Percentiles rank a stretch among this genome's conserved stretches.
These are phyloP conservation scores for Xanthoparmelia taractica DNA, from an alignment of 495 filamentous ascomycete genomes.

Conservation along the genomic window DNA sequence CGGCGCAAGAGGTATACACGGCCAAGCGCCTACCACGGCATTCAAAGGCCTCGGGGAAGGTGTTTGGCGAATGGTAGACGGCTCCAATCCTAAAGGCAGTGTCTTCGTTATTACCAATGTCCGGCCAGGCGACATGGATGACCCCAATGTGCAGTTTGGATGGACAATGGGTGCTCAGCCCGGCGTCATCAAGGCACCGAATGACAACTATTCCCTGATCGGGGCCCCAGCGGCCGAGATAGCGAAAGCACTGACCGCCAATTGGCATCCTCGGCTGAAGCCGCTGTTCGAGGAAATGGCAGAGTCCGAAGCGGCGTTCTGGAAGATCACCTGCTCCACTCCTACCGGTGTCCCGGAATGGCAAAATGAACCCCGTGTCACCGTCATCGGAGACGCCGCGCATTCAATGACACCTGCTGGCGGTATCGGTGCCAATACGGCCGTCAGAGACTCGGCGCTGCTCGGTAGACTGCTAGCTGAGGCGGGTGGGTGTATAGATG, in stretches of 20 bases:
- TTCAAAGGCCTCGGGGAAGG: conserved; percentile 49
- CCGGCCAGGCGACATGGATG: conserved; percentile 46
- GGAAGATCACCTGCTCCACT: conserved; percentile 1
- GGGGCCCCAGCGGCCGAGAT: conserved; percentile 44
- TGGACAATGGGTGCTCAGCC: conserved; percentile 49
- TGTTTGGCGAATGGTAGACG: conserved; percentile 40
- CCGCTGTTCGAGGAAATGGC: conserved; percentile 1
- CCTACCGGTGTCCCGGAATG: conserved; percentile 30
- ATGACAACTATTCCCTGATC: conserved; percentile 44
- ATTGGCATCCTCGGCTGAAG: conserved; percentile 4
- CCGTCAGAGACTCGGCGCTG: conserved; percentile 43
- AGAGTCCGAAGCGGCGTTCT: not conserved
- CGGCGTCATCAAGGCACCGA: conserved; percentile 42
- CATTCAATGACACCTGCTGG: conserved; percentile 49
- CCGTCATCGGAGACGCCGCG: conserved; percentile 46
- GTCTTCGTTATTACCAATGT: conserved; percentile 50
- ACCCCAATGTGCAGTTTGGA: conserved; percentile 44
- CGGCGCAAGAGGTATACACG: conserved; percentile 48
- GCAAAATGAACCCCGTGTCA: conserved; percentile 43
- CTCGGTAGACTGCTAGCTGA: conserved; percentile 41
- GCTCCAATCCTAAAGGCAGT: conserved; percentile 31
- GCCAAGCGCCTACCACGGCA: conserved; percentile 45
- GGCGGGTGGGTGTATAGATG: conserved; percentile 33
- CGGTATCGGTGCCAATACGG: conserved; percentile 47
- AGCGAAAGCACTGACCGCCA: conserved; percentile 24